A percentile compares a stretch with the other conserved stretches of the same genome.
These are phyloP conservation scores for Petunia axillaris DNA, from an alignment of 257 asterid species.

Conservation along the genomic window DNA sequence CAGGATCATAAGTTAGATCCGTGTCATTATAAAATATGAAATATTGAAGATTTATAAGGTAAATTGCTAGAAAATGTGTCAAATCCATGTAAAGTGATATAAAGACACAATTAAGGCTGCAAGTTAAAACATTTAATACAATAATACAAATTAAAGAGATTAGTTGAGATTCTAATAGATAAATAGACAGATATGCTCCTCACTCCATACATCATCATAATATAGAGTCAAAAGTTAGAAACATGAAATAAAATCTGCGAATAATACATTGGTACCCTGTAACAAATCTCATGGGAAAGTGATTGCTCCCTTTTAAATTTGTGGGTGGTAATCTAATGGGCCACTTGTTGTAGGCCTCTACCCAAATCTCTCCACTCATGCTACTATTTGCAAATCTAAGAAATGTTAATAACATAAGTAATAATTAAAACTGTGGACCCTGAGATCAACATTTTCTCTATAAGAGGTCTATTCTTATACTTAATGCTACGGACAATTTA, in stretches of 20 bases:
- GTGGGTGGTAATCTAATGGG: not conserved
- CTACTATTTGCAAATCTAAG: too few species aligned
- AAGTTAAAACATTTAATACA: not conserved
- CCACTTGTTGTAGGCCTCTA: conserved; percentile 6
- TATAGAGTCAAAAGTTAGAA: not conserved
- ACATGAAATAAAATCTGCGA: not conserved
- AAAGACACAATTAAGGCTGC: not conserved
- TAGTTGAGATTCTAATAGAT: not conserved
- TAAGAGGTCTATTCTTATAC: too few species aligned
- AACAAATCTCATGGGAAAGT: not conserved
- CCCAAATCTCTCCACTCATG: not conserved
- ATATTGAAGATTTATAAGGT: not conserved
- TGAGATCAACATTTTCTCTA: too few species aligned
- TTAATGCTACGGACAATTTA: too few species aligned
- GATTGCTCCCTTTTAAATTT: not conserved
- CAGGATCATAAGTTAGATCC: too few species aligned
- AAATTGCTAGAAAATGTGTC: not conserved
- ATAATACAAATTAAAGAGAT: not conserved
- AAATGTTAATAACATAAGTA: too few species aligned
- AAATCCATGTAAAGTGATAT: not conserved
- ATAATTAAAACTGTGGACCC: too few species aligned
- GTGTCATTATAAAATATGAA: not conserved
- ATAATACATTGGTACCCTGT: not conserved
- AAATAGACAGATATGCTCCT: not conserved
- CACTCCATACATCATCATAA: conserved; percentile 1